Conservation (phyloP, 2,329 filamentous ascomycete genomes). For the Emergomyces orientalis region DNA sequence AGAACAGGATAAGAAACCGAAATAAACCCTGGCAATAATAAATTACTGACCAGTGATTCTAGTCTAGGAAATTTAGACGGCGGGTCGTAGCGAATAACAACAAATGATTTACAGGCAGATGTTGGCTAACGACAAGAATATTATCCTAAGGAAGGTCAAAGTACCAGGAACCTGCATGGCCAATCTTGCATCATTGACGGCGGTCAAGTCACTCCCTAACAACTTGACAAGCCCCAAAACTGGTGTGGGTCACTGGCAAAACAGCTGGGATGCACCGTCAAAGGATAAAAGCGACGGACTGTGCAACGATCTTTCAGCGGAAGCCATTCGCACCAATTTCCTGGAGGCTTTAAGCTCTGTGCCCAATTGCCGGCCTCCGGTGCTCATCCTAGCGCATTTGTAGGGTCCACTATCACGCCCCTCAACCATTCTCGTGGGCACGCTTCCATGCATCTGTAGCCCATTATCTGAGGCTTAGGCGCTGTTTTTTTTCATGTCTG, state of each 20-base stretch:
- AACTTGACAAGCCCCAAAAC: slow-evolving; percentile 3
- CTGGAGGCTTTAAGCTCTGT: neutral
- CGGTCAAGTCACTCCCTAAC: slow-evolving; percentile 4
- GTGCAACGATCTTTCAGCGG: slow-evolving; percentile 12
- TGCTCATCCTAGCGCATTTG: neutral
- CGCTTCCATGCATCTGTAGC: slow-evolving; percentile 9
- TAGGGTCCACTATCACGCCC: slow-evolving; percentile 9
- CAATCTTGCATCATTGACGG: slow-evolving; percentile 6
- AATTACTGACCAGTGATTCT: neutral
- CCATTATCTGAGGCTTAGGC: slow-evolving; percentile 10
- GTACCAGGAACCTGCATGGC: slow-evolving; percentile 7
- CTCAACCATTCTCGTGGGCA: slow-evolving; percentile 14
- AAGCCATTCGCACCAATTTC: slow-evolving; percentile 1
- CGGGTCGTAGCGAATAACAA: neutral
- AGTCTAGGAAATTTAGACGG: neutral
- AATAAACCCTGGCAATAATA: slow-evolving; percentile 2
- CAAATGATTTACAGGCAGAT: neutral
- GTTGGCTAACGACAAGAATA: neutral
- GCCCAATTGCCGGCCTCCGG: slow-evolving; percentile 10
- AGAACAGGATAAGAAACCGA: slow-evolving; percentile 2
- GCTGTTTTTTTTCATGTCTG: neutral
- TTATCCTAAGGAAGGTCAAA: neutral
- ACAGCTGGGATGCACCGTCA: slow-evolving; percentile 9
- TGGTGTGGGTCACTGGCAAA: slow-evolving; percentile 7
- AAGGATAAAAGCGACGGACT: slow-evolving; percentile 14